A percentile compares a stretch with the other conserved stretches of the same genome.
Conservation (phyloP, 2,329 filamentous ascomycete genomes). For the Pseudocercospora musae region DNA sequence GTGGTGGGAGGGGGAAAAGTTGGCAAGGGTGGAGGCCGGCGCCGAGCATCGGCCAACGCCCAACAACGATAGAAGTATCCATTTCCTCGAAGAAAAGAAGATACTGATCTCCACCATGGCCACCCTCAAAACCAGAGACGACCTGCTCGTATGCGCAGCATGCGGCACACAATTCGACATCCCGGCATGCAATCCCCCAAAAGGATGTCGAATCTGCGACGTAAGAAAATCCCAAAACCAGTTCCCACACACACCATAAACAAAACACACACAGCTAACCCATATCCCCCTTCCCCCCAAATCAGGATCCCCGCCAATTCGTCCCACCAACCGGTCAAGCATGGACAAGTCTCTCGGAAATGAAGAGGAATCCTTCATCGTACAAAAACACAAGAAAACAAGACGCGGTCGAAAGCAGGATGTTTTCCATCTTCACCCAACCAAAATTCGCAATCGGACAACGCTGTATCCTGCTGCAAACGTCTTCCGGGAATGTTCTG, state of each 20-base stretch:
- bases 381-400: conserved; percentile 56
- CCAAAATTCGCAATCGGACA: conserved; percentile 68
- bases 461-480: conserved; percentile 66
- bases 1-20: not conserved
- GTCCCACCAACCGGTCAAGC: conserved; percentile 62
- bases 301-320: conserved; percentile 62
- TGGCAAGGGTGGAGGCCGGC: not conserved
- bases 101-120: too few relatives aligned
- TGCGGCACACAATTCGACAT: conserved; percentile 69
- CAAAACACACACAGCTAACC: too few relatives aligned
- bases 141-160: conserved; percentile 60
- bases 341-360: conserved; percentile 58
- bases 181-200: conserved; percentile 47
- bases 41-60: not conserved
- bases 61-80: not conserved
- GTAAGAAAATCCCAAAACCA: too few relatives aligned
- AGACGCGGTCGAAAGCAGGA: conserved; percentile 44
- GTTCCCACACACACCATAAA: too few relatives aligned
- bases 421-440: conserved; percentile 46
- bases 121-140: conserved; percentile 22
- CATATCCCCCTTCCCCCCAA: too few relatives aligned
- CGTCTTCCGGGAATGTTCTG: conserved; percentile 65
- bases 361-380: too few relatives aligned
- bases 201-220: conserved; percentile 68
- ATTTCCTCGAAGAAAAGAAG: not conserved